phyloP scores from a whole-genome alignment of 805 yeast species.

The Candida ulmi region DNA sequence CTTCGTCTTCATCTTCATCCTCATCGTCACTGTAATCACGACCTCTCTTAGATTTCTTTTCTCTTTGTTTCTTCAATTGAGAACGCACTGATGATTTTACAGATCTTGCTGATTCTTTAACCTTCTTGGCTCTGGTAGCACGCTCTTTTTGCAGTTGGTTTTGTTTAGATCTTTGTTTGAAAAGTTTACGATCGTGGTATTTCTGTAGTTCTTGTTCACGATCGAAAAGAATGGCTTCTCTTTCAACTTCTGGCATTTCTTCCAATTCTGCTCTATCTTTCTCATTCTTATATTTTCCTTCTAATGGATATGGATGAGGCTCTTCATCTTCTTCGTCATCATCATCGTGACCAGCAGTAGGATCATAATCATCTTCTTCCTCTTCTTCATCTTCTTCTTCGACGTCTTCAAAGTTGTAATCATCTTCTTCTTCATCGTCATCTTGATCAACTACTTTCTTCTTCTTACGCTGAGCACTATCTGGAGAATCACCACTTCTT shows the following conservation, averaged over 20 bases:
- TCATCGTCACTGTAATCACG: conserved; percentile 26
- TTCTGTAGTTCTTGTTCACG: conserved; percentile 90
- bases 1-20: conserved; percentile 45
- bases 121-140: conserved; percentile 24
- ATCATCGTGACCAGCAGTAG: conserved; percentile 31
- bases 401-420: conserved; percentile 22
- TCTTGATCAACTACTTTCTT: conserved; percentile 19
- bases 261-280: conserved; percentile 62
- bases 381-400: conserved; percentile 32
- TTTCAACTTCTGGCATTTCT: conserved; percentile 81
- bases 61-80: conserved; percentile 73
- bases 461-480: conserved; percentile 20
- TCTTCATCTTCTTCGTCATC: conserved; percentile 34
- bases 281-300: conserved; percentile 84
- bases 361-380: conserved; percentile 38
- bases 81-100: conserved; percentile 49
- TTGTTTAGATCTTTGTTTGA: conserved; percentile 75
- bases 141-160: conserved; percentile 37
- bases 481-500: conserved; percentile 16
- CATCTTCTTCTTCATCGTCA: conserved; percentile 12
- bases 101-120: conserved; percentile 26
- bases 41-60: conserved; percentile 44
- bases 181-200: conserved; percentile 74
- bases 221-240: conserved; percentile 87
- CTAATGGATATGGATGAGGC: conserved; percentile 83